phyloP scores from a whole-genome alignment of 2,329 filamentous ascomycete species.

The Raffaelea ambrosiae region DNA sequence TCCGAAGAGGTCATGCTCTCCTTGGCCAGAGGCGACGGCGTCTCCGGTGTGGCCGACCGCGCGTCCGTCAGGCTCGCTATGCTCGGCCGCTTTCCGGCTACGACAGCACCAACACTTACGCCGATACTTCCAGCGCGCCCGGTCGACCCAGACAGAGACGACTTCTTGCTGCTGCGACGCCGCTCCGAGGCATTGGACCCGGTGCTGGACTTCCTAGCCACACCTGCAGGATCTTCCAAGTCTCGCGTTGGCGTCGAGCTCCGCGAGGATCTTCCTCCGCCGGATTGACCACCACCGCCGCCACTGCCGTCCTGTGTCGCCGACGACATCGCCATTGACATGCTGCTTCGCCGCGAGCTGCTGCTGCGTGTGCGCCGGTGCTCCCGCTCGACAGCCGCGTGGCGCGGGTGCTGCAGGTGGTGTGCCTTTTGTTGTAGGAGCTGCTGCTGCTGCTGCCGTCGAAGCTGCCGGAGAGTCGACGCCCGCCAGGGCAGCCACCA shows the following conservation, averaged over 20 bases:
- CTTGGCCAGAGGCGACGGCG: constrained; percentile 42
- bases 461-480: constrained; percentile 15
- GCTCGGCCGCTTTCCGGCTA: background rate
- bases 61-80: constrained; percentile 16
- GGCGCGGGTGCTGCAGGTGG: constrained; percentile 32
- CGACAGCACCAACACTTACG: background rate
- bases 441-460: constrained; percentile 12
- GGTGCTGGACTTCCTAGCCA: constrained; percentile 35
- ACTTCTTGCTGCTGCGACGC: constrained; percentile 39
- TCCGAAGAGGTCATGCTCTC: constrained; percentile 30
- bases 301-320: constrained; percentile 21
- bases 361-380: constrained; percentile 41
- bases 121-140: too few species aligned
- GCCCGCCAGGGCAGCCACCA: constrained; percentile 78
- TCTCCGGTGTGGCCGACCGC: constrained; percentile 41
- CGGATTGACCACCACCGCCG: background rate
- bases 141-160: constrained; percentile 2
- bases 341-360: constrained; percentile 44
- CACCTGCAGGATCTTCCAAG: constrained; percentile 23
- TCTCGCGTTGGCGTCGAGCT: constrained; percentile 31
- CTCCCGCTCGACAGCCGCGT: constrained; percentile 34
- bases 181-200: constrained; percentile 39
- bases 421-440: constrained; percentile 16
- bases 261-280: background rate
- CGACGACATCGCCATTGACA: constrained; percentile 40